Evolutionary conservation across 176 grass and related monocot species (phyloP), one percentile per base, ranked within the genome.

Genomic region (Oropetium thomaeum): DNA sequence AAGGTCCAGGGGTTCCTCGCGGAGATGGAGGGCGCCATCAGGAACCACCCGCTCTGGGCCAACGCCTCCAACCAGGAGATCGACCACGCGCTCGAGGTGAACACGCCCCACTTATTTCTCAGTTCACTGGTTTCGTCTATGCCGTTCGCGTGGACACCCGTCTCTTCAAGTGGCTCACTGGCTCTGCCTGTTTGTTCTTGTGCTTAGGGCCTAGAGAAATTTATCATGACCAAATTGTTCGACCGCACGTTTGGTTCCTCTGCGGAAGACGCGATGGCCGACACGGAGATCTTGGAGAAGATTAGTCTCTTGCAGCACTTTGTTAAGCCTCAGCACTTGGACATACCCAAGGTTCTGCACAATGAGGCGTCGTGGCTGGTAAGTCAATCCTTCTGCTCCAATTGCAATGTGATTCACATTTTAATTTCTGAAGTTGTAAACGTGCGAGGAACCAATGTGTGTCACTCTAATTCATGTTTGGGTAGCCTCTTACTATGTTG

Each of bases 281-380:
- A 97, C 77, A 49, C 72, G 2, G 81, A 87, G 55, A 90, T 93
- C 62, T 91, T 83, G 0, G 81, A 93, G 44, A 97, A 81, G 85
- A 93, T 97, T 31, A 45, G 49, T 16, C 81, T 91, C 45, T 66
- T 97, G 72, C 94, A 97, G 82, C 84, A 82, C 51, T 97, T 97
- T 40, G 82, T 97, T 26, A 97, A 84, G 74, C 94, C 88, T 9
- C 84, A 83, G n/a, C 94, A 97, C 72, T 85, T 93, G 66, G 94
- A 93, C 86, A 83, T 97, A 70, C 94, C 94, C 66, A 91, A 79
- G 75, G 41, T 91, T 64, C 58, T 93, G 27, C 83, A 78, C 10
- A 97, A 87, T 54, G 86, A 97, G 87, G 90, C 88, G 11, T 91
- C 94, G 0, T 97, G 88, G 90, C 90, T 97, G 88, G 94, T 97